Evolutionary conservation across 768 basidiomycete species (phyloP).

Genomic region (Suillus alpinus): DNA sequence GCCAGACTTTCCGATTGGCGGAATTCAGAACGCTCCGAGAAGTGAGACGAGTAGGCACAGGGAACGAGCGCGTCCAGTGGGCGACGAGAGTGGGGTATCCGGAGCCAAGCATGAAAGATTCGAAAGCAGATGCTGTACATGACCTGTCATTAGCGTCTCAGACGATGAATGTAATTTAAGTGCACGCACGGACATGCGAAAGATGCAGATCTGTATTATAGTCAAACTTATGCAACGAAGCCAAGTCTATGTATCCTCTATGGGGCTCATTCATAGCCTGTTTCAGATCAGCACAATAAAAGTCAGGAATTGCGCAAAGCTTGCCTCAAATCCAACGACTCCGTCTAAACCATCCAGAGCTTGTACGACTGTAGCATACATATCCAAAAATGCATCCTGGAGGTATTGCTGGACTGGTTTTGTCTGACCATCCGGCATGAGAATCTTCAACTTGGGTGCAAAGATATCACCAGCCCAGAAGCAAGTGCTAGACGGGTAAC

Average conservation of each 20-base stretch:
- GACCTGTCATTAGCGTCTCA: background rate
- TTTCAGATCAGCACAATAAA: slow-evolving; percentile 5
- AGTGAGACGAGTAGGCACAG: slow-evolving; percentile 75
- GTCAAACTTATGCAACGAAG: slow-evolving; percentile 81
- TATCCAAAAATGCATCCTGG: slow-evolving; percentile 76
- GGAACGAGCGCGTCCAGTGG: slow-evolving; percentile 83
- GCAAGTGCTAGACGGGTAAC: slow-evolving; percentile 55
- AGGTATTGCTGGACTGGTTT: slow-evolving; percentile 78
- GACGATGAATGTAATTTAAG: background rate
- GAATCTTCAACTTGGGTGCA: slow-evolving; percentile 67
- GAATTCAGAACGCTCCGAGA: slow-evolving; percentile 59
- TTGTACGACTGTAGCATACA: slow-evolving; percentile 66
- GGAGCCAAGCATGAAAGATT: slow-evolving; percentile 91
- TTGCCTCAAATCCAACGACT: slow-evolving; percentile 88
- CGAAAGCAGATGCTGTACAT: slow-evolving; percentile 67
- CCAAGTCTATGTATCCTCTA: slow-evolving; percentile 82
- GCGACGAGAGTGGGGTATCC: slow-evolving; percentile 81
- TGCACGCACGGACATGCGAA: slow-evolving; percentile 63
- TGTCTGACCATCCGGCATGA: slow-evolving; percentile 42
- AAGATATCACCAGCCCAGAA: slow-evolving; percentile 94
- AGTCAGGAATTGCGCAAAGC: slow-evolving; percentile 6
- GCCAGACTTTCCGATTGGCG: slow-evolving; percentile 63
- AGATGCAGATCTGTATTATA: slow-evolving; percentile 95
- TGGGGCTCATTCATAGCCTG: slow-evolving; percentile 96
- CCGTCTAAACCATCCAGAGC: slow-evolving; percentile 72